phyloP scores from a whole-genome alignment of 2,329 filamentous ascomycete genomes.

The Metarhizium rileyi region DNA sequence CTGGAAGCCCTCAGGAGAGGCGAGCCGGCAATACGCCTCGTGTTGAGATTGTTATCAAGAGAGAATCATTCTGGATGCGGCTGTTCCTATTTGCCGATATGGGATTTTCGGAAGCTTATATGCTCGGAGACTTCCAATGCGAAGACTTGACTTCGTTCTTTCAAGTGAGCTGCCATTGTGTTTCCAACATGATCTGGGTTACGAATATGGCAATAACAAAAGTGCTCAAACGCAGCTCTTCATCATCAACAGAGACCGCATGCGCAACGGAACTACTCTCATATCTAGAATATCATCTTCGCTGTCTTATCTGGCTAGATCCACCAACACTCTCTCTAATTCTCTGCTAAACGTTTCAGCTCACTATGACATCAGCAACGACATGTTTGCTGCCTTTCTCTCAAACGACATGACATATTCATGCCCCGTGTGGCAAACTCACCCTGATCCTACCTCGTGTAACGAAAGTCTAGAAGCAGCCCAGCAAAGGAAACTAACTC shows the following conservation, averaged over 20 bases:
- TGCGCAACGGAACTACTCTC: constrained; percentile 55
- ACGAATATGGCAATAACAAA: neutral
- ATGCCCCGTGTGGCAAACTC: constrained; percentile 52
- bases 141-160: constrained; percentile 60
- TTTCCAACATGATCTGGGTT: neutral
- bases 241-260: constrained; percentile 54
- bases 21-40: constrained; percentile 27
- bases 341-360: constrained; percentile 57
- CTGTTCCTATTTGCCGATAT: constrained; percentile 62
- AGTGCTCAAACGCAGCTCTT: constrained; percentile 42
- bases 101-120: constrained; percentile 65
- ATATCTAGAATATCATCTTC: constrained; percentile 49
- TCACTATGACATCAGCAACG: constrained; percentile 69
- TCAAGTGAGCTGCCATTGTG: constrained; percentile 32
- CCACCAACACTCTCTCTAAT: constrained; percentile 47
- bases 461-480: constrained; percentile 53
- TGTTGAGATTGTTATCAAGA: constrained; percentile 49
- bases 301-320: constrained; percentile 46
- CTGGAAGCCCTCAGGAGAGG: constrained; percentile 23
- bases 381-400: constrained; percentile 65
- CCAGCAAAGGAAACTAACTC: constrained; percentile 56
- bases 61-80: constrained; percentile 62
- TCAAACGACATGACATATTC: constrained; percentile 72
- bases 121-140: constrained; percentile 62
- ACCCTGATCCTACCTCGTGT: neutral